Base-by-base conservation (phyloP, 2,329 filamentous ascomycete genomes). In the Scedosporium aurantiacum region DNA sequence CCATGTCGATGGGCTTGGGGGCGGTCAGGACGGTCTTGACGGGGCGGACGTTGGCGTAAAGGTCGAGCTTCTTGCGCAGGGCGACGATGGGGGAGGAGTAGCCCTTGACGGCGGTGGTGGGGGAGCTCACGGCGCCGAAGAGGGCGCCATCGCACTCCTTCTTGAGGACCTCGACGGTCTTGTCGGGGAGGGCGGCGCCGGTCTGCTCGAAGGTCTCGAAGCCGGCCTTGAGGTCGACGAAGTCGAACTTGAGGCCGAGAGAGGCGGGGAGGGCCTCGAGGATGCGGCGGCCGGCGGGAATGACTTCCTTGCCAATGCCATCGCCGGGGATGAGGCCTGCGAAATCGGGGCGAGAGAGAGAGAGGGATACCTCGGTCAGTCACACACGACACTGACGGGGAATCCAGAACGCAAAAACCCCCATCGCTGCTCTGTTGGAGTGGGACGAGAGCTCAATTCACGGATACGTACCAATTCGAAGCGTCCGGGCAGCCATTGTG, bases 61-160 rank as follows among this genome's bases (percentile, higher is more conserved):
- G 86, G 74, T 94, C 87, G 67, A 99, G 86, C 70, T 86, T 86
- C 82, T 97, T 99, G 79, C 94, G 91, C 67, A 99, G 87, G 57
- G 92, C 94, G 65, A 99, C 94, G 70, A 97, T 97, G 66, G 94
- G 94, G 45, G 89, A 95, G 61, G 91, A 96, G 82, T 99, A 99
- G 72, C 94, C 94, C 74, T 91, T 88, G 66, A 96, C 93, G 68
- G 91, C 87, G 63, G 85, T 90, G 58, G 89, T 89, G 10, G 94
- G 74, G 59, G 93, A 97, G 79, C 86, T 90, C 68, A 99, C 94
- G 69, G 94, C 94, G 67, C 94, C 94, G 73, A 99, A 99, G 60
- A 99, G 85, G 58, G 93, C 94, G 70, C 92, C 94, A 74, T 99
- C 90, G 78, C 94, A 99, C 76, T 96, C 91, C 67, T 85, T 84